phyloP scores from a whole-genome alignment of 441 rosid genomes.

The Adansonia rubrostipa region DNA sequence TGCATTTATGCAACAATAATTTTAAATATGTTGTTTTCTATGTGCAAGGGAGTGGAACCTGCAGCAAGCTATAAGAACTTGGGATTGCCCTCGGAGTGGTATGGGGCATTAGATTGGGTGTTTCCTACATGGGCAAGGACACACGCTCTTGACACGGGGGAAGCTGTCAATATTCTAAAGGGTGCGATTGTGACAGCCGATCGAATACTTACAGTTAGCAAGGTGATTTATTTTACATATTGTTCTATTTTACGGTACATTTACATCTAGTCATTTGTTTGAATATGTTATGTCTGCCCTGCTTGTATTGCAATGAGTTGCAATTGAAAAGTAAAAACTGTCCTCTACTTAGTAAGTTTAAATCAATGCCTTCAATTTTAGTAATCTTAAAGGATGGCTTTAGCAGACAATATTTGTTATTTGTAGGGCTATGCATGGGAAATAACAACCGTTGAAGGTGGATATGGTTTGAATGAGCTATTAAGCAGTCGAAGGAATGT shows the following conservation, averaged over 20 bases:
- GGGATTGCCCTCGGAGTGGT: conserved; percentile 88
- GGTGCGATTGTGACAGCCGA: conserved; percentile 96
- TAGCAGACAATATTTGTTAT: conserved; percentile 16
- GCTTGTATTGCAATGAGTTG: conserved; percentile 7
- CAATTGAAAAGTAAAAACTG: background rate
- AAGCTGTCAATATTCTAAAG: conserved; percentile 92
- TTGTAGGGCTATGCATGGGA: conserved; percentile 96
- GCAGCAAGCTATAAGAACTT: conserved; percentile 70
- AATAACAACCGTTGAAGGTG: conserved; percentile 92
- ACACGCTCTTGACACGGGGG: conserved; percentile 98
- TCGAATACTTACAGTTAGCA: conserved; percentile 88
- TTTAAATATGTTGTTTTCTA: background rate
- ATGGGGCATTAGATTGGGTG: conserved; percentile 91
- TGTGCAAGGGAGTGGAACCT: conserved; percentile 89
- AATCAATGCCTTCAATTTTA: background rate
- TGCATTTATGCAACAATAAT: conserved; percentile 10
- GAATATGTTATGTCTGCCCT: background rate
- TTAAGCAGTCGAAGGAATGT: conserved; percentile 73
- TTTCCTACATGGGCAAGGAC: conserved; percentile 98
- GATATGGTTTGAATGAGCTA: conserved; percentile 85
- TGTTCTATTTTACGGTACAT: conserved; percentile 10
- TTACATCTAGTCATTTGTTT: background rate
- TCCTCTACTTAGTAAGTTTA: background rate
- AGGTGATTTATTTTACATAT: conserved; percentile 50
- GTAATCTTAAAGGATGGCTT: background rate